phyloP scores from a whole-genome alignment of 2,329 filamentous ascomycete genomes.

The Talaromyces sp. region DNA sequence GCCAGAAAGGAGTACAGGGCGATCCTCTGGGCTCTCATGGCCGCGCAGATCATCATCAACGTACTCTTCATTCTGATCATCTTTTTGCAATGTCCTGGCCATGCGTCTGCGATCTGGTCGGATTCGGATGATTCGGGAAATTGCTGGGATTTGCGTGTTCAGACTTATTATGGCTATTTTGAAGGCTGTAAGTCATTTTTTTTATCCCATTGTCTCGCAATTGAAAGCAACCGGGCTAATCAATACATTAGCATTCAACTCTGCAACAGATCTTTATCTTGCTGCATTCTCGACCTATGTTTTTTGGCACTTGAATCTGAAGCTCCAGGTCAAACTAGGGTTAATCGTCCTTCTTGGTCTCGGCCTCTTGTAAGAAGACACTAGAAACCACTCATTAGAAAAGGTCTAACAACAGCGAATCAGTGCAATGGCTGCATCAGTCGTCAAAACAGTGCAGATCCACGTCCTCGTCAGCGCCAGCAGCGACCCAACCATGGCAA shows the following conservation, averaged over 20 bases:
- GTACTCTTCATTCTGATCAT: conserved; percentile 19
- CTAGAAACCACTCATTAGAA: not conserved
- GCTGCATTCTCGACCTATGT: conserved; percentile 23
- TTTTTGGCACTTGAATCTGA: conserved; percentile 30
- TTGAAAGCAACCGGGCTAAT: not conserved
- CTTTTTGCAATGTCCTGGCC: conserved; percentile 21
- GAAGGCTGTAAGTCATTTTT: conserved; percentile 18
- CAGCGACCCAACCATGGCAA: conserved; percentile 18
- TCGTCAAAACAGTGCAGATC: conserved; percentile 21
- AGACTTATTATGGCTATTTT: conserved; percentile 24
- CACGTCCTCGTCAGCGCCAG: conserved; percentile 9
- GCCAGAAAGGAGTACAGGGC: conserved; percentile 14
- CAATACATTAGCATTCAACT: conserved; percentile 18
- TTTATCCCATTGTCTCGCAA: not conserved
- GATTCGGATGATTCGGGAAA: conserved; percentile 12
- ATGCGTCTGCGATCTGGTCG: conserved; percentile 18
- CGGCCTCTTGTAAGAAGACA: conserved; percentile 26
- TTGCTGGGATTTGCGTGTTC: conserved; percentile 19
- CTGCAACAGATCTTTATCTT: conserved; percentile 27
- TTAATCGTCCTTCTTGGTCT: conserved; percentile 24
- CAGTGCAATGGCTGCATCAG: conserved; percentile 24
- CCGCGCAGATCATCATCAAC: conserved; percentile 20
- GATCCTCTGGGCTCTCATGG: conserved; percentile 17
- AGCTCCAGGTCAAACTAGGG: conserved; percentile 24
- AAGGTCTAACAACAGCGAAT: not conserved